Evolutionary conservation across 768 basidiomycete species (phyloP).

Genomic region (Rubroboletus pulcherrimus): DNA sequence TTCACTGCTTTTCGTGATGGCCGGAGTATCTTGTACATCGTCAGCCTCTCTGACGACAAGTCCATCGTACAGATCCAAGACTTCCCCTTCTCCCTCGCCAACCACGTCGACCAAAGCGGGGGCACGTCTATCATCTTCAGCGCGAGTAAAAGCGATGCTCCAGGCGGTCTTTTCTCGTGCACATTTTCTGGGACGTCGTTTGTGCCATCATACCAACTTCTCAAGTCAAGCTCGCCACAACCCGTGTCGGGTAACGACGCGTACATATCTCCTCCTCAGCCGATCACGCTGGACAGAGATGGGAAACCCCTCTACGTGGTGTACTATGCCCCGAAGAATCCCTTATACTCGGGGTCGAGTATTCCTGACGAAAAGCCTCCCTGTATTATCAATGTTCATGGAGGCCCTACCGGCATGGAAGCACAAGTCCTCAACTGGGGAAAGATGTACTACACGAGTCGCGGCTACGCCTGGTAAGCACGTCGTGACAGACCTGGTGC

Average conservation of each 20-base stretch:
- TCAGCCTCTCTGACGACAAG: constrained; percentile 26
- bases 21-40: constrained; percentile 33
- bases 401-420: constrained; percentile 60
- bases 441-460: constrained; percentile 64
- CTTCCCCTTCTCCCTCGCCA: constrained; percentile 34
- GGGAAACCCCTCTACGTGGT: constrained; percentile 52
- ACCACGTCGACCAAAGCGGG: constrained; percentile 23
- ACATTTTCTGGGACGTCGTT: constrained; percentile 25
- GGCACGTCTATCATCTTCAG: constrained; percentile 31
- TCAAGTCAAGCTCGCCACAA: constrained; percentile 25
- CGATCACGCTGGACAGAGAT: constrained; percentile 40
- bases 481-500: too few species aligned
- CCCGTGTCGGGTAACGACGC: constrained; percentile 11
- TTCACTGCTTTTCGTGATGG: constrained; percentile 34
- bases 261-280: constrained; percentile 46
- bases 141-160: constrained; percentile 31
- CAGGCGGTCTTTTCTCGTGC: constrained; percentile 30
- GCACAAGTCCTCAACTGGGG: constrained; percentile 48
- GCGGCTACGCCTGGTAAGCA: constrained; percentile 69
- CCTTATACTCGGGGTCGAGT: constrained; percentile 48
- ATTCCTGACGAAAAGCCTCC: constrained; percentile 59
- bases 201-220: constrained; percentile 15
- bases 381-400: constrained; percentile 61
- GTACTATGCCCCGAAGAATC: constrained; percentile 66
- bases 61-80: constrained; percentile 22